These are phyloP conservation scores for Heracleum sosnowskyi DNA, from an alignment of 129 eudicot species.

Conservation along the genomic window DNA sequence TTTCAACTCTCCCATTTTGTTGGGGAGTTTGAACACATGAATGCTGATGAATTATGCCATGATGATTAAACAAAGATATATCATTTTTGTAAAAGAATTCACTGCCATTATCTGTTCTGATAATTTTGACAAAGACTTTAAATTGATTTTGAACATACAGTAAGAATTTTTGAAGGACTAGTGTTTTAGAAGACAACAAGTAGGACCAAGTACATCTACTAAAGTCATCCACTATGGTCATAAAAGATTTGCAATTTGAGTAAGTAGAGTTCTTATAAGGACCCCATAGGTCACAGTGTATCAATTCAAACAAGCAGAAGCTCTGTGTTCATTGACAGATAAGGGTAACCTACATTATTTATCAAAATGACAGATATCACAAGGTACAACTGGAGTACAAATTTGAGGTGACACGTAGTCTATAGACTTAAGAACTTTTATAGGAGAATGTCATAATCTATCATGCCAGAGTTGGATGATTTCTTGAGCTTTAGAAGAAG, in stretches of 20 bases:
- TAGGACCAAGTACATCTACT: not conserved
- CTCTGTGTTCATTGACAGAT: not conserved
- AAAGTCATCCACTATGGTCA: not conserved
- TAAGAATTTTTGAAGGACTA: not conserved
- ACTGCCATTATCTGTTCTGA: not conserved
- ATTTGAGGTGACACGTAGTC: too few relatives aligned
- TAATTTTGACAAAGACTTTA: not conserved
- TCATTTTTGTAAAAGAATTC: not conserved
- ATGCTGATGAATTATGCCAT: not conserved
- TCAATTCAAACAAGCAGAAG: not conserved
- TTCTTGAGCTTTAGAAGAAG: too few relatives aligned
- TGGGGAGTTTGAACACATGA: not conserved
- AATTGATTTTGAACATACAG: not conserved
- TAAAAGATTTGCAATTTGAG: not conserved
- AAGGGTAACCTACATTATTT: not conserved
- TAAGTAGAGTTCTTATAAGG: not conserved
- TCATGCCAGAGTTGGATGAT: not conserved
- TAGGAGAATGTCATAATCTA: not conserved
- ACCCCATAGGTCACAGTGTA: not conserved
- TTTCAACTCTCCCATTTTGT: not conserved
- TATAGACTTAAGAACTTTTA: too few relatives aligned
- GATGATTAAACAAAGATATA: rapidly evolving
- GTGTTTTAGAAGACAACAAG: not conserved
- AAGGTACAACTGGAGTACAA: not conserved
- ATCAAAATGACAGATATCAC: not conserved